phyloP scores from a whole-genome alignment of 768 basidiomycete genomes.

The Suillus paluster region DNA sequence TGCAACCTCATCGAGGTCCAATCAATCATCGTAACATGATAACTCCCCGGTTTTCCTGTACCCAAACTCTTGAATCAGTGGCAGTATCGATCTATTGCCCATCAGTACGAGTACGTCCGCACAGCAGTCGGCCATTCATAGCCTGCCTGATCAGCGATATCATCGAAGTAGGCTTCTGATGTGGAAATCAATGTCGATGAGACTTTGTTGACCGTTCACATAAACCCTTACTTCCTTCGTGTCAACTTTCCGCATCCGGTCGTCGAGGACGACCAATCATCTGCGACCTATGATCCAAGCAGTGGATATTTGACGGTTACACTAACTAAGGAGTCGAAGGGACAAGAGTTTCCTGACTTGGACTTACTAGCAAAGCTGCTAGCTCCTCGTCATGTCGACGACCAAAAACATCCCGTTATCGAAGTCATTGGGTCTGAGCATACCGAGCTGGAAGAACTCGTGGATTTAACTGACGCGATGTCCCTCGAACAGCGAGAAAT shows the following conservation, averaged over 20 bases:
- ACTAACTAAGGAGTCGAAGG: constrained; percentile 67
- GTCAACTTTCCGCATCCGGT: constrained; percentile 73
- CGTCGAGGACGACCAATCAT: constrained; percentile 66
- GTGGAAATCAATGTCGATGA: constrained; percentile 79
- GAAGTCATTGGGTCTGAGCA: constrained; percentile 56
- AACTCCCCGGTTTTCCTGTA: constrained; percentile 75
- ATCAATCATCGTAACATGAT: constrained; percentile 53
- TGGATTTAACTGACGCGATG: constrained; percentile 46
- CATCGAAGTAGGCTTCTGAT: constrained; percentile 69
- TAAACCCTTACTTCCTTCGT: constrained; percentile 86
- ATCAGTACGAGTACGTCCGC: constrained; percentile 61
- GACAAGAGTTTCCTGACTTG: constrained; percentile 75
- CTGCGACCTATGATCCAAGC: constrained; percentile 75
- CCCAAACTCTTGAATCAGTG: constrained; percentile 61
- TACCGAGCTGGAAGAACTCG: constrained; percentile 45
- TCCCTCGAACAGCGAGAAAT: constrained; percentile 59
- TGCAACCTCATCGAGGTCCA: background rate
- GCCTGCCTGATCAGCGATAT: constrained; percentile 3
- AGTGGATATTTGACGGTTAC: constrained; percentile 80
- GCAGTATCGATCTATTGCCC: constrained; percentile 70
- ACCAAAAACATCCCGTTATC: constrained; percentile 46
- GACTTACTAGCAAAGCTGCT: constrained; percentile 80
- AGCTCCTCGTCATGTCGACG: constrained; percentile 58
- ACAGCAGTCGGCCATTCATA: background rate
- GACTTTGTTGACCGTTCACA: constrained; percentile 69